phyloP scores from a whole-genome alignment of 371 early-diverging fungal species.

The Nematocida displodere region DNA sequence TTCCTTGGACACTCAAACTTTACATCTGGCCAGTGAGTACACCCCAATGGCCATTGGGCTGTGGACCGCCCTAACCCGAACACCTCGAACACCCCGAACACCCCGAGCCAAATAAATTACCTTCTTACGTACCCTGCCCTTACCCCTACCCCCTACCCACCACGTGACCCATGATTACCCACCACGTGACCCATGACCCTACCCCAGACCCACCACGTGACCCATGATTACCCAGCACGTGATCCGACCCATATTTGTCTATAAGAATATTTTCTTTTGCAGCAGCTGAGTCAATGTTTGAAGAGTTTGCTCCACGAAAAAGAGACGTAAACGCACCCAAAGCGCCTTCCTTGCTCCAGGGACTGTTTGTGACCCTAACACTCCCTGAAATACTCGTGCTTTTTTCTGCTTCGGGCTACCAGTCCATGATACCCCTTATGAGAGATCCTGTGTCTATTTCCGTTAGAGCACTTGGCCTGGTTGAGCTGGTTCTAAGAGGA shows the following conservation, averaged over 20 bases:
- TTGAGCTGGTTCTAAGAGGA: conserved; percentile 23
- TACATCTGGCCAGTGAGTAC: neutral
- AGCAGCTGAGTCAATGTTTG: neutral
- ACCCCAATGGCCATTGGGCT: no score
- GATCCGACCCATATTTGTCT: no score
- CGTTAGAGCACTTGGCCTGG: conserved; percentile 14
- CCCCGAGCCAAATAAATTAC: no score
- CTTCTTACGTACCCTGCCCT: no score
- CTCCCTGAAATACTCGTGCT: conserved; percentile 33
- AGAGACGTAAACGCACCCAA: conserved; percentile 26
- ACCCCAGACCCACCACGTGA: no score
- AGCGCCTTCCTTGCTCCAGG: conserved; percentile 6
- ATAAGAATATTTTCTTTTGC: conserved; percentile 51
- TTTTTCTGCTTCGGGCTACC: conserved; percentile 8
- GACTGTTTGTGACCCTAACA: conserved; percentile 8
- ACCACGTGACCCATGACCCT: no score
- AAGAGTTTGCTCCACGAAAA: conserved; percentile 41
- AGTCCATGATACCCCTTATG: neutral
- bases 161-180: no score
- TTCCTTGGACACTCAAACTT: conserved; percentile 32
- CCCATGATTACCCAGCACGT: no score
- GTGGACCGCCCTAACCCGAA: no score
- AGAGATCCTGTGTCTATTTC: conserved; percentile 42
- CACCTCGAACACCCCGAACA: no score
- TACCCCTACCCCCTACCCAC: no score